Evolutionary conservation across 2,329 filamentous ascomycete species (phyloP), one percentile per base, ranked within the genome.

Genomic region (Furcasterigmium furcatum): DNA sequence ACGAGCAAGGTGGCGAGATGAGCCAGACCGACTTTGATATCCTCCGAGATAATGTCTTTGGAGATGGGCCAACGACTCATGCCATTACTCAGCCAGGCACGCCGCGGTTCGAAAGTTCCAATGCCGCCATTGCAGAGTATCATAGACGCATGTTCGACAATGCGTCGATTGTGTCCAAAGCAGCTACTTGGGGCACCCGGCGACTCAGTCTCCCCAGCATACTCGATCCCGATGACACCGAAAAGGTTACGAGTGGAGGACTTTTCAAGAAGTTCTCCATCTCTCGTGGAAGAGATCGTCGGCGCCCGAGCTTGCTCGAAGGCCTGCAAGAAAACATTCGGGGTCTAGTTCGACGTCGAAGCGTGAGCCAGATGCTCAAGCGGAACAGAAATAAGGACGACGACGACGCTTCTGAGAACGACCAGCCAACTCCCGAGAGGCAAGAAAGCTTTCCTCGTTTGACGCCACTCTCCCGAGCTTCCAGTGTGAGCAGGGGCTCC

Each of bases 151-250:
- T 67, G 44, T 70, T 68, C 18, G 78, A 82, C 50, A 81, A 71
- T 40, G 75, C 73, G 22, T 85, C 82, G 0, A 68, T 84, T 10
- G 62, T 82, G 9, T 85, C 82, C 2, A 71, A 79, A 50, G 76
- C 82, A 13, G 85, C 85, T 16, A 89, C 85, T 1, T 83, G 85
- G 73, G 85, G 85, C 14, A 89, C 85, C 2, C 76, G 80, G 7
- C 77, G 84, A 35, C 77, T 79, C 46, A 85, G 84, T 59, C 70
- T 86, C 41, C 80, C 84, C 2, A 82, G 76, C 53, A 55, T 75
- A 45, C 52, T 70, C 5, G 83, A 87, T 46, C 65, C 82, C 22
- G 34, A 36, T 18, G 82, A 70, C 19, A 52, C 62, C 12, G 60
- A 85, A 30, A 80, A 75, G 16, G 67, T 85, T 36, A 73, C 71